Conservation (phyloP, 2,329 filamentous ascomycete species). For the Fusarium denticulatum region DNA sequence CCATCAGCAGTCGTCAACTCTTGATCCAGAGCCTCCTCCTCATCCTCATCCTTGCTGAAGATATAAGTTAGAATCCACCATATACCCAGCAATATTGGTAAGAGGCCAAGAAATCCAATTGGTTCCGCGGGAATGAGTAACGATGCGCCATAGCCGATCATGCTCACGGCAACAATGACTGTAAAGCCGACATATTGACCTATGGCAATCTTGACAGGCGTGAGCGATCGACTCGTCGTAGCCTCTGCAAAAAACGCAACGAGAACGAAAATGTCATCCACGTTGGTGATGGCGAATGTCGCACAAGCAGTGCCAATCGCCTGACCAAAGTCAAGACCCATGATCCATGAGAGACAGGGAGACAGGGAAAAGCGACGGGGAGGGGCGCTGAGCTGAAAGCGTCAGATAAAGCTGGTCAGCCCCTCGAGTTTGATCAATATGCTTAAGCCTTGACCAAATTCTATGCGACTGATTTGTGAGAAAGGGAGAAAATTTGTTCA, state of each 20-base stretch:
- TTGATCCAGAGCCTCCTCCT: neutral
- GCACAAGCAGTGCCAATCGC: neutral
- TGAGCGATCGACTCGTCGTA: neutral
- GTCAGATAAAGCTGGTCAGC: neutral
- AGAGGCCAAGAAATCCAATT: neutral
- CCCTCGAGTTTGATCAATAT: neutral
- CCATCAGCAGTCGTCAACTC: neutral
- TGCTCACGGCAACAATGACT: neutral
- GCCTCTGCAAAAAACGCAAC: neutral
- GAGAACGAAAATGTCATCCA: slow-evolving; percentile 3
- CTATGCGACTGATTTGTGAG: neutral
- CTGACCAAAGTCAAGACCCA: slow-evolving; percentile 1
- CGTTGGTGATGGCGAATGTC: neutral
- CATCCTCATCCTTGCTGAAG: neutral
- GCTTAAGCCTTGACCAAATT: neutral
- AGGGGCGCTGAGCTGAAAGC: neutral
- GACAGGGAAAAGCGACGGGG: neutral
- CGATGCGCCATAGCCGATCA: neutral
- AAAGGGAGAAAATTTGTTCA: neutral
- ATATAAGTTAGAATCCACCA: neutral
- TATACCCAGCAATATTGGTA: neutral
- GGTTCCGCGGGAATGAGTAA: neutral
- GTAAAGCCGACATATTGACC: slow-evolving; percentile 9
- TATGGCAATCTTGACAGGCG: neutral
- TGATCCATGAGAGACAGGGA: no score